Evolutionary conservation across 129 eudicot species (phyloP).

Genomic region (Tagetes erecta): DNA sequence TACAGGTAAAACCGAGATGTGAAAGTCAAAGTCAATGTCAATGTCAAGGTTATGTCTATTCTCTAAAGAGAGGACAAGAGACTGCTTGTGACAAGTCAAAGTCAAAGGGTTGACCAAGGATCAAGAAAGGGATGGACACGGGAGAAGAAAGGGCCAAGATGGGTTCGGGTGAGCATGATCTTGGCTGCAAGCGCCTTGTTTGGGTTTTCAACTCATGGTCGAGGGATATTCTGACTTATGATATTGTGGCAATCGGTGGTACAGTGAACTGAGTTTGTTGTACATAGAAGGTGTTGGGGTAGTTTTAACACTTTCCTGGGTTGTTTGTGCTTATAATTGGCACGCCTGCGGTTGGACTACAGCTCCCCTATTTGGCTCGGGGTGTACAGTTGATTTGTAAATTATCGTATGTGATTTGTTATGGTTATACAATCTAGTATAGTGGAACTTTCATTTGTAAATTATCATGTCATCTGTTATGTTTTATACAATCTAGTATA

Average conservation of each 20-base stretch:
- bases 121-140: constrained; percentile 18
- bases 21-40: constrained; percentile 8
- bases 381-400: constrained; percentile 26
- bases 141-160: constrained; percentile 21
- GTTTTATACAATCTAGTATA: neutral
- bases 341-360: neutral
- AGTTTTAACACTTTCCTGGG: neutral
- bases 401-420: constrained; percentile 13
- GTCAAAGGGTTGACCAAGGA: constrained; percentile 29
- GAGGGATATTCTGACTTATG: constrained; percentile 3
- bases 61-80: constrained; percentile 14
- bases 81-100: constrained; percentile 25
- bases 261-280: neutral
- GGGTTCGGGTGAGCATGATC: constrained; percentile 23
- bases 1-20: constrained; percentile 14
- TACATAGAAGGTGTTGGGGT: constrained; percentile 9
- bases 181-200: constrained; percentile 15
- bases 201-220: neutral
- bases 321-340: constrained; percentile 21
- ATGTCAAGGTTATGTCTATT: neutral
- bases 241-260: neutral
- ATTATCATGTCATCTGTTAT: neutral
- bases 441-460: neutral
- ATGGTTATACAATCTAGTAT: neutral
- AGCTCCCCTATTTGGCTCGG: constrained; percentile 16